These are phyloP conservation scores for Rhododendron kiyosumense DNA, from an alignment of 148 eudicot genomes.

Conservation along the genomic window DNA sequence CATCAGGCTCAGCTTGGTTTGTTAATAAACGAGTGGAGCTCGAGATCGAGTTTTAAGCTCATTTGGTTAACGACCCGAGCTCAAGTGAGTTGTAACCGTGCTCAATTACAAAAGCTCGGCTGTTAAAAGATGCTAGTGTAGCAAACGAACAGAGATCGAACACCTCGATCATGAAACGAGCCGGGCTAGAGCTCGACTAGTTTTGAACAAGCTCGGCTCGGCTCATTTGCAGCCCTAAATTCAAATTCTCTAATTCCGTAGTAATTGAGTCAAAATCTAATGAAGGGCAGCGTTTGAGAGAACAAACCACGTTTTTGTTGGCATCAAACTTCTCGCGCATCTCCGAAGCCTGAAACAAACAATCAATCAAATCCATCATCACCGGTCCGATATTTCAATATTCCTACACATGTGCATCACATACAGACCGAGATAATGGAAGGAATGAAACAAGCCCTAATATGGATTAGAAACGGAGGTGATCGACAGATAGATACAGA, in stretches of 20 bases:
- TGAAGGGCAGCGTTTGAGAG: background rate
- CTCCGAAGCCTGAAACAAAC: conserved; percentile 64
- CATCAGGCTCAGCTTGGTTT: background rate
- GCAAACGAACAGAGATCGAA: background rate
- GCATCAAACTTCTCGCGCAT: conserved; percentile 81
- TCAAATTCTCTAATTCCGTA: background rate
- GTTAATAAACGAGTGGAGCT: background rate
- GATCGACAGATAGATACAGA: background rate
- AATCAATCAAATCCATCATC: background rate
- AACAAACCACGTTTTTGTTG: conserved; percentile 68
- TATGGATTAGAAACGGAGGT: background rate
- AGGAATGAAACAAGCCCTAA: conserved; percentile 13
- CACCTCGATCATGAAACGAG: background rate
- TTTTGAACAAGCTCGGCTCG: background rate
- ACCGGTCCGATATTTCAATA: background rate
- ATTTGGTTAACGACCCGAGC: background rate
- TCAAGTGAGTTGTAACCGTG: background rate
- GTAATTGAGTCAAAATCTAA: background rate
- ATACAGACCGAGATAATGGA: conserved; percentile 6
- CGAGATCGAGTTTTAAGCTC: background rate
- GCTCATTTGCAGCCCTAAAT: background rate
- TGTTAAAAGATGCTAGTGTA: background rate
- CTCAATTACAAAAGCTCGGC: background rate
- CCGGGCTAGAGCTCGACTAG: background rate
- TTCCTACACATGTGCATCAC: background rate